A percentile compares a stretch with the other conserved stretches of the same genome.
These are phyloP conservation scores for Cladosporium halotolerans DNA, from an alignment of 2,329 filamentous ascomycete genomes.

Conservation along the genomic window DNA sequence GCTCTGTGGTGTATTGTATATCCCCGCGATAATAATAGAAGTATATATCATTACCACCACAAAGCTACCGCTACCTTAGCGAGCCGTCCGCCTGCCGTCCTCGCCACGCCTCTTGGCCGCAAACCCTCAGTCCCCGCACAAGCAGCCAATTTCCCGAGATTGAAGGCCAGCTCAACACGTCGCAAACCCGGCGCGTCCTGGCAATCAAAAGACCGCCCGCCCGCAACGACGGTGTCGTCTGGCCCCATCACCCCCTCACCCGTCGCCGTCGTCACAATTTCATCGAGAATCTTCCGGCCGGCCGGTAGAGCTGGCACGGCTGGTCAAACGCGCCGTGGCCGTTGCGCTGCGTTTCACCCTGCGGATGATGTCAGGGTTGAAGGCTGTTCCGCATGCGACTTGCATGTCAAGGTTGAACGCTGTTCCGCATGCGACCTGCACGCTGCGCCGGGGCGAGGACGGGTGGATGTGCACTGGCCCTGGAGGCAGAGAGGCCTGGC, in stretches of 20 bases:
- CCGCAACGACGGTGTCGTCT: slow-evolving; percentile 1
- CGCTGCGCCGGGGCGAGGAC: background rate
- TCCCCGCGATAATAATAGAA: background rate
- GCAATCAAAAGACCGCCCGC: slow-evolving; percentile 6
- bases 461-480: too few species aligned
- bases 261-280: background rate
- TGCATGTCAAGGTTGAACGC: background rate
- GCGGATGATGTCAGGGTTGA: background rate
- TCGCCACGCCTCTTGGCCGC: background rate
- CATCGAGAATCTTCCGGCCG: background rate
- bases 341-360: background rate
- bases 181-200: background rate
- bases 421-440: background rate
- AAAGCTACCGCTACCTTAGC: background rate
- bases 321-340: background rate
- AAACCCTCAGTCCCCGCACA: background rate
- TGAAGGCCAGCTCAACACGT: slow-evolving; percentile 4
- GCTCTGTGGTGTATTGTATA: background rate
- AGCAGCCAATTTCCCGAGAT: slow-evolving; percentile 6
- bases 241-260: background rate
- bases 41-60: background rate
- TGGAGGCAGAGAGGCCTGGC: too few species aligned
- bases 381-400: background rate
- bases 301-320: background rate
- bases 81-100: background rate